Base-by-base conservation (phyloP, 495 filamentous ascomycete genomes). In the Staphylotrichum longicolle region DNA sequence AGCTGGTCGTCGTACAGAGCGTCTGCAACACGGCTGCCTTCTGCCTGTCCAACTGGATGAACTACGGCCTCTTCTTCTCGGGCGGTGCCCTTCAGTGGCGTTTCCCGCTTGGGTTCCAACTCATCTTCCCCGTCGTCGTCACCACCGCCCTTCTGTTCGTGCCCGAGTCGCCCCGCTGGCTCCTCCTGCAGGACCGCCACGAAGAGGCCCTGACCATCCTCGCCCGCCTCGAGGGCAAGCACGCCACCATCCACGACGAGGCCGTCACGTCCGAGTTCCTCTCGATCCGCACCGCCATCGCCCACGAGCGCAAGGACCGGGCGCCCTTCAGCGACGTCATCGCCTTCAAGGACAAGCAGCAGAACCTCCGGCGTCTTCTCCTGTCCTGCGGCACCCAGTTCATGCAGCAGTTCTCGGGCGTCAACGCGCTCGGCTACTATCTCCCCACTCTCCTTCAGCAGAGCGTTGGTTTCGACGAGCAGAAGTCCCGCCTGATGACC, bases 321-420 rank as follows among this genome's bases (percentile, higher is more conserved):
- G 37, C 53, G 7, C 39, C 53, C 8, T 55, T 20, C 5, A 12
- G 20, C 10, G 53, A 55, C 20, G 40, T 55, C 2, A 3, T 55
- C 3, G 3, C n/a, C 15, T 55, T 55, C 35, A 11, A 20, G 53
- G 53, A 55, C 20, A 37, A 40, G 10, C 53, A 55, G 53, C 53
- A 55, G 53, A 55, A 55, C 15, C 27, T 55, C 20, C 12, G 53
- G 39, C n/a, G 53, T 37, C 20, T 55, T 37, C 9, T 55, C 39
- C 11, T 55, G 39, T 42, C 37, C 15, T 55, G 53, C 15, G 53
- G 53, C 9, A 55, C 53, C 8, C 53, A 55, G 53, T 55, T 55
- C 6, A 55, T 55, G 53, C 53, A 55, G 53, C 53, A 55, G 39
- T 55, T 55, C 27, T 55, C 53, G 37, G 53, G 53, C 11, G 53